Evolutionary conservation across 345 rosid genomes (phyloP), one percentile per base, ranked within the genome.

Genomic region (Geranium rotundifolium): DNA sequence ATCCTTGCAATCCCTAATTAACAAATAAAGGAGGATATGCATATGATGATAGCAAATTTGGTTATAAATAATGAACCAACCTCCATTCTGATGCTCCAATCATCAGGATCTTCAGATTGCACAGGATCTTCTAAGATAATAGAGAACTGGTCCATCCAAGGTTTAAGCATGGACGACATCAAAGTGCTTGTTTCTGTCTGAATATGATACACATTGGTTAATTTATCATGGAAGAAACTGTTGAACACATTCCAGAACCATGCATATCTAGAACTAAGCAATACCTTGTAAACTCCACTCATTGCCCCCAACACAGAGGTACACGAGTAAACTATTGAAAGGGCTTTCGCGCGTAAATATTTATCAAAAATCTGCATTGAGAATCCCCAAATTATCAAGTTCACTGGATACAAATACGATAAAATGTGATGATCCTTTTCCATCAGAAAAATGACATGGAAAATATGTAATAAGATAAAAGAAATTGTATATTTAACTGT

Each of bases 71-170:
- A 46, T 16, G 63, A 60, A 56, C 75, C 57, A 73, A 91, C 98
- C 96, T 89, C 98, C 91, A 80, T 84, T 82, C 91, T 87, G 71
- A 87, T 52, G 74, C 83, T 79, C 98, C 98, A 91, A 71, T 91
- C 96, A 75, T 91, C 89, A 52, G 96, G 95, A 81, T 91, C 93
- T 80, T 89, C 96, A 61, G 77, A 73, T 63, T 85, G 84, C 66
- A 89, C 75, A 19, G 98, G 95, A 70, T 75, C 81, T 68, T 76
- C 78, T 71, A 92, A 72, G 74, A 85, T 83, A 52, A 76, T 67
- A 71, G 84, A 71, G 67, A 85, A 89, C 71, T 79, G 83, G 63
- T 78, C 84, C 84, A 87, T 77, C 98, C 92, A 92, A 58, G 77
- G 74, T 67, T 85, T 81, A 57, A 85, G 77, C 81, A 87, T 73